Base-by-base conservation (phyloP, 2,329 filamentous ascomycete genomes). In the Lojkania enalia region DNA sequence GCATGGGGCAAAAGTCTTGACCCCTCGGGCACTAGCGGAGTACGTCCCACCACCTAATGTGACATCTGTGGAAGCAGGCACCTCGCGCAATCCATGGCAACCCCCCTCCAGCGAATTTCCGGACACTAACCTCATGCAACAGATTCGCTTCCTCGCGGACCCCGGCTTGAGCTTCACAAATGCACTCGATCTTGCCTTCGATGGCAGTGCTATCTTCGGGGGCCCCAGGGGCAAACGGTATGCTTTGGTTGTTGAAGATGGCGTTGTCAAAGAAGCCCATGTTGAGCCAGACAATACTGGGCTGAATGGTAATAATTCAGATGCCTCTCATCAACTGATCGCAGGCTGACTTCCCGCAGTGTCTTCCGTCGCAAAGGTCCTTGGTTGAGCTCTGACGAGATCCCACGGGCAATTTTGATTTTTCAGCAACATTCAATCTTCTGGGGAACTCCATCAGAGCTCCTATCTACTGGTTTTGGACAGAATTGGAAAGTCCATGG, bases 71-170 rank as follows among this genome's bases (percentile, higher is more conserved):
- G 18, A 43, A 35, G n/a, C 27, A 32, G n/a, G 6, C 23, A 13
- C 23, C 42, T 48, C 33, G 48, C 42, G 16, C 35, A 45, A 38
- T 23, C 27, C 13, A 29, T 39, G 16, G 27, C 35, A 37, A 27
- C 19, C 18, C 20, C 14, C 20, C 15, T 3, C 42, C 23, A 29
- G 31, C 15, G 3, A 13, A 14, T 16, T 30, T 16, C 13, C 4
- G n/a, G n/a, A 20, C 44, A 42, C 47, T 62, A 20, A 63, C 27
- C n/a, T 21, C 11, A 14, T 29, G 23, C 15, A 27, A 7, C 51
- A 94, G 88, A 85, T 96, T 61, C 90, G 91, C 52, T 96, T 95
- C 79, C 78, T 96, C 31, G 90, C 86, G 39, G 91, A 96, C 70
- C 87, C 90, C 5, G 79, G 82, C 5, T 86, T 83, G 46, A 77